phyloP scores from a whole-genome alignment of 106 monocot species.

The Dioscorea dumetorum region DNA sequence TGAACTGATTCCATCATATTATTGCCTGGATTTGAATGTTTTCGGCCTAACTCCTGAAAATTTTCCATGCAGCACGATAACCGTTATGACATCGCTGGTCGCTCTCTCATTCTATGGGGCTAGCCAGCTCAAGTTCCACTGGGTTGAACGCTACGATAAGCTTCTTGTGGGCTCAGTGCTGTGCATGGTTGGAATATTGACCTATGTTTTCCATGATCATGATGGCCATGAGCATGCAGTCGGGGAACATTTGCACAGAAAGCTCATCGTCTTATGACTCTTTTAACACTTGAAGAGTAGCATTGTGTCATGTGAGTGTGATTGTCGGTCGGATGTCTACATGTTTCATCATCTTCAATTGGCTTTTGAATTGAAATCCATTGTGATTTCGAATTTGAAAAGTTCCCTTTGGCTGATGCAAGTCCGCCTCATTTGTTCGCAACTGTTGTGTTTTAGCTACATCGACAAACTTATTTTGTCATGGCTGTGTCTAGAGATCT shows the following conservation, averaged over 20 bases:
- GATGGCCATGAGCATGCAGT: constrained; percentile 18
- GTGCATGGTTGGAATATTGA: constrained; percentile 63
- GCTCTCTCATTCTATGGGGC: constrained; percentile 76
- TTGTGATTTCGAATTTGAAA: too few relatives aligned
- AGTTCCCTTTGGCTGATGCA: too few relatives aligned
- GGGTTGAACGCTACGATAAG: constrained; percentile 81
- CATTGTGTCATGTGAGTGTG: too few relatives aligned
- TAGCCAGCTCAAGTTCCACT: constrained; percentile 68
- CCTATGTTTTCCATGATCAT: constrained; percentile 62
- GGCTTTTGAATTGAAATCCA: too few relatives aligned
- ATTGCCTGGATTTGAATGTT: background rate
- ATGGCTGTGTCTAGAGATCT: too few relatives aligned
- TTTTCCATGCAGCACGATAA: constrained; percentile 46
- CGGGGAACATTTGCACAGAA: constrained; percentile 36
- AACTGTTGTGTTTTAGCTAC: too few relatives aligned
- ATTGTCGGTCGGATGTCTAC: too few relatives aligned
- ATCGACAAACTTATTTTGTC: too few relatives aligned
- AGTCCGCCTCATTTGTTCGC: too few relatives aligned
- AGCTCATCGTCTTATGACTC: constrained; percentile 29
- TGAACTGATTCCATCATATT: background rate
- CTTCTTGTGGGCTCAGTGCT: constrained; percentile 72
- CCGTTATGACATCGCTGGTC: constrained; percentile 71
- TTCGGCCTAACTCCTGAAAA: background rate
- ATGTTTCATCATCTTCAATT: too few relatives aligned
- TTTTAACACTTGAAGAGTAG: too few relatives aligned